Conservation (phyloP, 148 eudicot genomes). For the Persicaria maculosa region DNA sequence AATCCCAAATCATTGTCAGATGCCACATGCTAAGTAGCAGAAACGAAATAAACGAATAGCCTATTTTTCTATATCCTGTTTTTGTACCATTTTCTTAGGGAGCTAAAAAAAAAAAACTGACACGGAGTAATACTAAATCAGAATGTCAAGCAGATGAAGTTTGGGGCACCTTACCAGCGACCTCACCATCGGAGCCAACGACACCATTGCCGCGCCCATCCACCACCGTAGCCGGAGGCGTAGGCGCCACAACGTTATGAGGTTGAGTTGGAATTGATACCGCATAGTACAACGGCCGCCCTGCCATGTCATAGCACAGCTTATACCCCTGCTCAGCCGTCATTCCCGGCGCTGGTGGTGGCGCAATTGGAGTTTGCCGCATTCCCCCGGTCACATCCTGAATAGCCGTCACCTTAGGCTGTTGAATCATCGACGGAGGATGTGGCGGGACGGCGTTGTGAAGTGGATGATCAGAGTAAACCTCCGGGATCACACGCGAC, state of each 20-base stretch:
- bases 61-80: not conserved
- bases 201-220: not conserved
- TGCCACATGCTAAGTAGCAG: not conserved
- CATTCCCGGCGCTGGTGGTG: not conserved
- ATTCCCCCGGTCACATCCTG: not conserved
- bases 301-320: conserved; percentile 1
- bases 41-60: not conserved
- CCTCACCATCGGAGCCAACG: conserved; percentile 2
- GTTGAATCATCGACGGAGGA: not conserved
- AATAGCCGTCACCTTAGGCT: not conserved
- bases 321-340: conserved; percentile 10
- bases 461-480: not conserved
- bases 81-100: not conserved
- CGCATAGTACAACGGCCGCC: conserved; percentile 12
- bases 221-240: not conserved
- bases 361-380: not conserved
- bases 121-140: not conserved
- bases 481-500: conserved; percentile 3
- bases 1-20: not conserved
- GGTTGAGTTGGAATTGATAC: not conserved
- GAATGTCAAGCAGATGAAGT: conserved; percentile 6
- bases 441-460: not conserved
- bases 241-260: not conserved
- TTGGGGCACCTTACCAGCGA: not conserved
- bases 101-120: not conserved